Conservation (phyloP, 1,139 yeast species). For the Schizosaccharomyces versatilis region DNA sequence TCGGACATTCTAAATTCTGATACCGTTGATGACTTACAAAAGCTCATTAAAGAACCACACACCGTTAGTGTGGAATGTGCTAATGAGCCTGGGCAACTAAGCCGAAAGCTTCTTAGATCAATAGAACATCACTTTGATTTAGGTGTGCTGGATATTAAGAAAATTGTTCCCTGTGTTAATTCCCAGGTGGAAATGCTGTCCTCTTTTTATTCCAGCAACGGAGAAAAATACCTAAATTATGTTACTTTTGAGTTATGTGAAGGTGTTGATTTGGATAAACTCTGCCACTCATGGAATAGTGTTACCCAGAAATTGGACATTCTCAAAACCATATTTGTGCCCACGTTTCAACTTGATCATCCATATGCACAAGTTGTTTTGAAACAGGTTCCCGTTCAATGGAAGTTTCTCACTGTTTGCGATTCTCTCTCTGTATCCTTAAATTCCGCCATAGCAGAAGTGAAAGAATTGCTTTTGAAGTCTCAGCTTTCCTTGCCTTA, state of each 20-base stretch:
- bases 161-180: slow-evolving; percentile 13
- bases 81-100: background rate
- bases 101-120: background rate
- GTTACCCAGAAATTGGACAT: slow-evolving; percentile 10
- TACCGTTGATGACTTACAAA: background rate
- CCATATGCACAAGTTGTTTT: slow-evolving; percentile 12
- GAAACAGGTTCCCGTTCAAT: background rate
- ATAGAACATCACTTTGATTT: background rate
- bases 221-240: slow-evolving; percentile 12
- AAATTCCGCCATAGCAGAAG: no score
- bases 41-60: background rate
- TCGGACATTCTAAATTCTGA: background rate
- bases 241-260: slow-evolving; percentile 8
- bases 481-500: no score
- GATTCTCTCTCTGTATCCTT: no score
- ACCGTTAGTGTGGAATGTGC: background rate
- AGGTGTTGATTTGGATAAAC: background rate
- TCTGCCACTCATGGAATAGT: slow-evolving; percentile 9
- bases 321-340: slow-evolving; percentile 13
- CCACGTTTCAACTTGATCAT: slow-evolving; percentile 3
- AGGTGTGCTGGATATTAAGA: background rate
- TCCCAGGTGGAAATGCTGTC: slow-evolving; percentile 14
- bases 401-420: background rate
- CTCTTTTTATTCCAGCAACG: slow-evolving; percentile 11
- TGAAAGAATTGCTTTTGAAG: no score